Evolutionary conservation across 192 early-diverging fungal species (phyloP), one percentile per base, ranked within the genome.

Genomic region (Mortierella hygrophila): DNA sequence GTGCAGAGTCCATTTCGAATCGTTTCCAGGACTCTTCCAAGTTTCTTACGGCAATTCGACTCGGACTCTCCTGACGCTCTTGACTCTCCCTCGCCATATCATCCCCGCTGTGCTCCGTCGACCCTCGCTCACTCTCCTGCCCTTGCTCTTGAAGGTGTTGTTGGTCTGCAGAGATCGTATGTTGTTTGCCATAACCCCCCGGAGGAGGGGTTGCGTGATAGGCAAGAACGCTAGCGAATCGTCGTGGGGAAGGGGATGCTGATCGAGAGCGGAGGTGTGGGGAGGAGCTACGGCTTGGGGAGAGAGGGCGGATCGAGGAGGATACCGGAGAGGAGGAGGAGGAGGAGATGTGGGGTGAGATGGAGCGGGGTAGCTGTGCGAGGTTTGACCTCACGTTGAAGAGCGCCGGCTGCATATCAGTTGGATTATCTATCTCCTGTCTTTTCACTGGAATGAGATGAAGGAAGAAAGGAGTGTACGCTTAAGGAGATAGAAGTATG

Each of bases 221-320:
- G 46, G 83, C 83, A 35, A 85, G 83, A 15, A 85, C 83, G 55
- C 78, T 80, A 20, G 83, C 83, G n/a, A 85, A 85, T 38, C 83
- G 29, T 29, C 78, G 68, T 44, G 83, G 83, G 2, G 83, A 77
- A 54, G 83, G 83, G 4, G 83, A 85, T 4, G 83, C 46, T 16
- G 83, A 85, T 42, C 83, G 68, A 18, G 83, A 85, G 68, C 83
- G 83, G 10, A 85, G 54, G 20, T 77, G 55, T 4, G 80, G 37
- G 29, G 73, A 69, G 21, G 77, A 72, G 44, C 63, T 75, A 9
- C 77, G 77, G 63, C 82, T 84, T 16, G 82, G 82, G 15, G 82
- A 84, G 21, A 84, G 65, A 4, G 82, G 79, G 32, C 82, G 77
- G 69, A 84, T 84, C 20, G 82, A 77, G 23, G 75, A 76, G 3